phyloP scores from a whole-genome alignment of 2,329 filamentous ascomycete genomes.

The Fusarium succisae region DNA sequence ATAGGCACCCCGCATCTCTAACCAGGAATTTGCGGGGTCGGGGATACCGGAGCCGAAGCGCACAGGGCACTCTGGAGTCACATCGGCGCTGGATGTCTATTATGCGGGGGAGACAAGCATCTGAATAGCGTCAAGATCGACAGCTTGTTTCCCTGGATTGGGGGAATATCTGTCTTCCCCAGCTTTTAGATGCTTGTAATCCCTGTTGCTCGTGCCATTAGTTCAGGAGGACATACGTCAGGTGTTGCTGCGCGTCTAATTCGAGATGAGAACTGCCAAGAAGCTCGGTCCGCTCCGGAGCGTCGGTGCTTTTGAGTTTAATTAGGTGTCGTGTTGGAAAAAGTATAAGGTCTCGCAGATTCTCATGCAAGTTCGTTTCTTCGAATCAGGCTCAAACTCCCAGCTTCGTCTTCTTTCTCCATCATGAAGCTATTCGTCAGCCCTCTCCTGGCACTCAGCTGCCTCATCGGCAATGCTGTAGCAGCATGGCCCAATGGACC shows the following conservation, averaged over 20 bases:
- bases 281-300: conserved; percentile 12
- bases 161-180: neutral
- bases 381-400: neutral
- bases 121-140: conserved; percentile 4
- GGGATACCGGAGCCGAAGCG: conserved; percentile 19
- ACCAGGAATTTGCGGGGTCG: neutral
- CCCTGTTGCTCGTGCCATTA: neutral
- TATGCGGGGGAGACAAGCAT: neutral
- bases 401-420: too few relatives aligned
- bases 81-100: neutral
- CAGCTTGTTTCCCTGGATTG: neutral
- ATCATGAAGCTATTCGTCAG: neutral
- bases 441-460: conserved; percentile 6
- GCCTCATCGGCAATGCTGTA: conserved; percentile 1
- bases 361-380: neutral
- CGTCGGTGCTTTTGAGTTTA: neutral
- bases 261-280: neutral
- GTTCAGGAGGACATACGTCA: conserved; percentile 4
- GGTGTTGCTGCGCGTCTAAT: neutral
- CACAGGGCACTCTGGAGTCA: neutral
- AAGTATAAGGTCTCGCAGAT: neutral
- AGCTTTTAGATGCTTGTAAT: neutral
- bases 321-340: neutral
- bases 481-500: conserved; percentile 45
- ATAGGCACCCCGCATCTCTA: neutral